Percentiles rank a stretch among this genome's conserved stretches.
Conservation (phyloP, 2,329 filamentous ascomycete genomes). For the Tolypocladium cylindrosporum region DNA sequence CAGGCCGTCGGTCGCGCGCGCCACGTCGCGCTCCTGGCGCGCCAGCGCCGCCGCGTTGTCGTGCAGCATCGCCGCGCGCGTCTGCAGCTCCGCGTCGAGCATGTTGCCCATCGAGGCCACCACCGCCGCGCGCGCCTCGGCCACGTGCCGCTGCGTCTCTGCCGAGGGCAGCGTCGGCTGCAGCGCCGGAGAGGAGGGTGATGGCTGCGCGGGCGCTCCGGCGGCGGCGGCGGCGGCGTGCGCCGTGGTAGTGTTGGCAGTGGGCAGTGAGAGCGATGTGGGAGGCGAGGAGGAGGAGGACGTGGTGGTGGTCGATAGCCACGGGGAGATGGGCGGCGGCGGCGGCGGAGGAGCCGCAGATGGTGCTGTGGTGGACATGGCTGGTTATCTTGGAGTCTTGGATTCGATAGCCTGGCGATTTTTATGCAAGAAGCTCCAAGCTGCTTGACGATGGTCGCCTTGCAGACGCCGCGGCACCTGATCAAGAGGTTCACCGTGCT, state of each 20-base stretch:
- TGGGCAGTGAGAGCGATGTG: not conserved
- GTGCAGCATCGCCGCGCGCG: conserved; percentile 60
- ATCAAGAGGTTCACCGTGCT: not conserved
- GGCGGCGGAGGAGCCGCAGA: not conserved
- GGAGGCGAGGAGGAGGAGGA: not conserved
- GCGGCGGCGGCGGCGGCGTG: not conserved
- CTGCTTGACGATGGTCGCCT: not conserved
- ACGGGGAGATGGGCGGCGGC: not conserved
- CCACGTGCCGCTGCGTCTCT: conserved; percentile 35
- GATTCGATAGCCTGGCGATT: not conserved
- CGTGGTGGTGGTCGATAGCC: not conserved
- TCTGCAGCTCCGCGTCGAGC: conserved; percentile 57
- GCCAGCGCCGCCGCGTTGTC: conserved; percentile 54
- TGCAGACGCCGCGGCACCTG: not conserved
- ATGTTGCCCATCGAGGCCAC: conserved; percentile 58
- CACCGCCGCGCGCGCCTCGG: conserved; percentile 48
- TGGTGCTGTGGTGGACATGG: not conserved
- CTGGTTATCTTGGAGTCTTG: not conserved
- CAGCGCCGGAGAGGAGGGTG: conserved; percentile 12
- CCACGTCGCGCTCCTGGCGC: conserved; percentile 57
- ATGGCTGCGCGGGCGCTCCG: not conserved
- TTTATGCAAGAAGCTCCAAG: not conserved
- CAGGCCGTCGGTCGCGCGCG: conserved; percentile 48
- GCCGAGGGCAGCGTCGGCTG: conserved; percentile 29
- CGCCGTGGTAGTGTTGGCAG: not conserved